phyloP scores from a whole-genome alignment of 176 grass and related monocot species.

The Hordeum marinum region DNA sequence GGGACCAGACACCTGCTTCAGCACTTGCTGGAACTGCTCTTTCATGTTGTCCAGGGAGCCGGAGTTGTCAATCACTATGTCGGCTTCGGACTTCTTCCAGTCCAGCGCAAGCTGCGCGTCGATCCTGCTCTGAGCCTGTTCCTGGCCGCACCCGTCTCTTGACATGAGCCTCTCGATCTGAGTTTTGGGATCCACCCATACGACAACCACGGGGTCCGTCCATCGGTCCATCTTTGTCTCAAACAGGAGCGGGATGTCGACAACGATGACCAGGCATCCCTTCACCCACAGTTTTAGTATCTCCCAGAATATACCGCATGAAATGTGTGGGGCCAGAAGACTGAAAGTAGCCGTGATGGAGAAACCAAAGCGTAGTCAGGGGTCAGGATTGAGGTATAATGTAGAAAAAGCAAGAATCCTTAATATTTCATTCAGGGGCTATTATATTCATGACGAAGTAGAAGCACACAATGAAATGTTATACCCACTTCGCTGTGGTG shows the following conservation, averaged over 20 bases:
- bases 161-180: slow-evolving; percentile 73
- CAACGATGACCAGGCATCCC: slow-evolving; percentile 62
- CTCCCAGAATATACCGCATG: slow-evolving; percentile 75
- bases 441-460: not conserved
- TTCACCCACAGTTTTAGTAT: slow-evolving; percentile 75
- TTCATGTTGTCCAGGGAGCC: slow-evolving; percentile 59
- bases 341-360: slow-evolving; percentile 31
- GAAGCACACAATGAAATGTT: not conserved
- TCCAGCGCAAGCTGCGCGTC: slow-evolving; percentile 60
- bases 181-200: slow-evolving; percentile 73
- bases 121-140: slow-evolving; percentile 67
- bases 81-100: slow-evolving; percentile 64
- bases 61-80: slow-evolving; percentile 85
- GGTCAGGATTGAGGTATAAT: not conserved
- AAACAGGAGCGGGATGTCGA: slow-evolving; percentile 80
- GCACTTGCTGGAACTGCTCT: slow-evolving; percentile 49
- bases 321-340: slow-evolving; percentile 78
- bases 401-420: not conserved
- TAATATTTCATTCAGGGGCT: not conserved
- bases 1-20: slow-evolving; percentile 46
- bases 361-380: not conserved
- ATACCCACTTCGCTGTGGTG: not conserved
- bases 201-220: slow-evolving; percentile 69
- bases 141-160: slow-evolving; percentile 65
- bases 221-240: slow-evolving; percentile 82